Base-by-base conservation (phyloP, 257 asterid species). In the Jaltomata sinuosa region DNA sequence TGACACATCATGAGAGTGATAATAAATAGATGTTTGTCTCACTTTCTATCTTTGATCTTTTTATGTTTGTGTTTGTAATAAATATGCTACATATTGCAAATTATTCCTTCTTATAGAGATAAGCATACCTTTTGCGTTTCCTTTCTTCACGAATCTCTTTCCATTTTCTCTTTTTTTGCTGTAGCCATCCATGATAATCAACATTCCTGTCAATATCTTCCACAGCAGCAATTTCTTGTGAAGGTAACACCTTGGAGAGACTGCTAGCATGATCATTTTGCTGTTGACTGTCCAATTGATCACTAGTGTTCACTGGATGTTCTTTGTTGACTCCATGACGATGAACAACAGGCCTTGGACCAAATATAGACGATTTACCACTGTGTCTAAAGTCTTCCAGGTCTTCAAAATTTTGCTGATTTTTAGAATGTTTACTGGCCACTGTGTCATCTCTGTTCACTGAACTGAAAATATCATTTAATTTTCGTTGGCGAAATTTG, bases 181-280 rank as follows among this genome's bases (percentile, higher is more conserved):
- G 94, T 86, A 97, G 92, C 99, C 99, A 97, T 85, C 98, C 99
- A 83, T 89, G 93, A 92, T 95, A 97, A 86, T 97, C 93, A 10
- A 89, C 92, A 88, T 71, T 89, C 87, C 86, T 90, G 87, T 94
- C 96, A 83, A 92, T 87, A 83, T 85, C 90, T 85, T 94, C 97
- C 80, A 88, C 91, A 76, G 67, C 59, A 84, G 68, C 90, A 88
- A 83, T 85, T 83, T 88, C 92, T 84, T 85, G 87, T 34, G 87
- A 87, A 76, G 87, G 83, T 34, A 86, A 83, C 59, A 52, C 71
- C 74, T 84, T 84, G 82, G 78, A 76, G 49, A 67, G 90, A 81
- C 83, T 88, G 86, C 69, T 89, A 77, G 84, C 85, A 59, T 10
- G 47, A 89, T 85, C 91, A 87, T 83, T 87, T 86, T 88, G 84